Percentiles rank a stretch among this genome's conserved stretches.
phyloP scores from a whole-genome alignment of 148 eudicot species.

The Vaccinium corymbosum region DNA sequence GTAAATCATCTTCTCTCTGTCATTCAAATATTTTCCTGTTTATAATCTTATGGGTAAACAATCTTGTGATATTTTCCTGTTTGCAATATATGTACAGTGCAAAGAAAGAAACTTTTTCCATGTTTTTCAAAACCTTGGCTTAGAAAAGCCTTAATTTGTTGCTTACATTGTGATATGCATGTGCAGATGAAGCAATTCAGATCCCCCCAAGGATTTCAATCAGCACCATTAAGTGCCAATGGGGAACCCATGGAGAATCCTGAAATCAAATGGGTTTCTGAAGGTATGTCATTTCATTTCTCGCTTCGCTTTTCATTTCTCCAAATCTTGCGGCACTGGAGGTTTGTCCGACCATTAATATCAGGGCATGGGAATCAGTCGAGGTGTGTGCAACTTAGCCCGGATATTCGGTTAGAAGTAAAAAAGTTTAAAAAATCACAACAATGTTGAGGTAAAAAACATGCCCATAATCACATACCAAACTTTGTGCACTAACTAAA shows the following conservation, averaged over 20 bases:
- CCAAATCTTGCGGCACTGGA: no score
- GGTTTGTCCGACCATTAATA: no score
- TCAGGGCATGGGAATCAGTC: no score
- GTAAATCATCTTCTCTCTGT: constrained; percentile 25
- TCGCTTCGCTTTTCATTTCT: not conserved
- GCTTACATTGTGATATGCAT: not conserved
- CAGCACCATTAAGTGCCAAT: constrained; percentile 19
- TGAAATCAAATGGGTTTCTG: constrained; percentile 21
- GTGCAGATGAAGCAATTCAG: constrained; percentile 60
- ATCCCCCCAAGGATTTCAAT: constrained; percentile 31
- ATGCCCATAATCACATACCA: no score
- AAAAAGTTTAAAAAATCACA: no score
- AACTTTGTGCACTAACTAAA: no score
- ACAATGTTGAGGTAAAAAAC: not conserved
- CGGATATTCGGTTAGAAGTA: no score
- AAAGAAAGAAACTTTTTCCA: not conserved
- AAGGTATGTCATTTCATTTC: constrained; percentile 21
- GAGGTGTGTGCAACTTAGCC: no score
- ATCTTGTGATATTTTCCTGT: not conserved
- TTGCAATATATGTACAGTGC: not conserved
- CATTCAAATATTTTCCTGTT: no score
- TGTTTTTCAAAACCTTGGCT: not conserved
- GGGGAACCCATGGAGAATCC: constrained; percentile 19
- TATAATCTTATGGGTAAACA: constrained; percentile 45
- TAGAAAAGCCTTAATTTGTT: not conserved